Base-by-base conservation (phyloP, 2,329 filamentous ascomycete genomes). In the Cercospora sojina region DNA sequence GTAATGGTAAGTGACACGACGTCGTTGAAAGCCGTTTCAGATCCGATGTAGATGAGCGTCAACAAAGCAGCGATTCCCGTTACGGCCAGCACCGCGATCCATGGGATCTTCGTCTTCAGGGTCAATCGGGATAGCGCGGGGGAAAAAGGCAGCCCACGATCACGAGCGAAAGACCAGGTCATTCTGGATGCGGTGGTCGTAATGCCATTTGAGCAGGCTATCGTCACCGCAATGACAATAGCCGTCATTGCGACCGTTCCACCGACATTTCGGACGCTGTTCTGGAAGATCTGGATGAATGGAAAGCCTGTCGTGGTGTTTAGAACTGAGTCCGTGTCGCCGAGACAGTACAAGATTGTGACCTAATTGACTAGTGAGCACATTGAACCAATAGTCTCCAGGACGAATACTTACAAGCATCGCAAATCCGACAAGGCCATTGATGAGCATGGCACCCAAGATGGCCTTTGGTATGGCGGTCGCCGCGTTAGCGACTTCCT, bases 11-110 rank as follows among this genome's bases (percentile, higher is more conserved):
- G 74, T 0, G 79, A 81, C 4, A 83, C 76, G 5, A 84, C 76
- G 5, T 80, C 80, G 68, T 81, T 80, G 70, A 84, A 83, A 0
- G 80, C 82, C 0, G 75, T 75, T 5, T 74, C 74, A 0, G 75
- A 78, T 6, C 80, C 80, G 38, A 82, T 78, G 67, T 81, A 80
- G 67, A 82, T 80, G 5, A 82, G 72, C 1, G 74, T 76, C n/a
- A 81, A 71, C 6, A 79, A 70, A 6, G 73, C 74, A 5, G 86
- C 85, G 0, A 87, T 84, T 1, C 84, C 85, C 0, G 88, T 81
- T 66, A 85, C 83, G 1, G 83, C 83, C 9, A 77, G 32, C 9
- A 75, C 73, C 2, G 75, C 75, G 10, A 69, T 67, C 49, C 76
- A 71, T 0, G 77, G 77, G 3, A 78, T 70, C 56, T 70, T 69